phyloP scores from a whole-genome alignment of 2,329 filamentous ascomycete genomes.

The Fusarium siculi region DNA sequence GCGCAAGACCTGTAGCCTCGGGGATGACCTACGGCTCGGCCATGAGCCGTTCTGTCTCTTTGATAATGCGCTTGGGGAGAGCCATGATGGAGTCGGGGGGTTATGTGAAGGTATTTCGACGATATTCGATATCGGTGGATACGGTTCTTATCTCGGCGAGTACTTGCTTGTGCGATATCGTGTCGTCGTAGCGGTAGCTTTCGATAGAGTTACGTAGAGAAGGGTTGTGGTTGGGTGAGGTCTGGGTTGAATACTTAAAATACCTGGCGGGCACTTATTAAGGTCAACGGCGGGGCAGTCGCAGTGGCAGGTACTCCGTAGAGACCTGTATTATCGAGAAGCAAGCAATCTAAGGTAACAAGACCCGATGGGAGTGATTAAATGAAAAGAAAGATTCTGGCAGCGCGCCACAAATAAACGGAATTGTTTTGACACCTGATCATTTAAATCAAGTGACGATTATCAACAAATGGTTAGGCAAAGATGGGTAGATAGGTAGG shows the following conservation, averaged over 20 bases:
- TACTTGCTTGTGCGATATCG: neutral
- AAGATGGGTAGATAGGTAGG: neutral
- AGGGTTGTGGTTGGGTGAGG: slow-evolving; percentile 18
- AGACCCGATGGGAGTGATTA: neutral
- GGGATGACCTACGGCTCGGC: slow-evolving; percentile 82
- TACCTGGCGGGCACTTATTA: slow-evolving; percentile 23
- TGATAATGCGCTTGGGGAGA: slow-evolving; percentile 95
- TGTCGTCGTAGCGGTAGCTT: slow-evolving; percentile 1
- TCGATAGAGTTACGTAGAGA: slow-evolving; percentile 6
- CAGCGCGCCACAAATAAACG: neutral
- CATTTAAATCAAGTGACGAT: slow-evolving; percentile 5
- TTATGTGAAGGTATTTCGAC: neutral
- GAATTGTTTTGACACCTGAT: neutral
- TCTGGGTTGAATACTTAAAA: slow-evolving; percentile 19
- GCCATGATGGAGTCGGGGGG: slow-evolving; percentile 64
- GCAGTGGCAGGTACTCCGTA: neutral
- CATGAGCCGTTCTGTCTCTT: slow-evolving; percentile 97
- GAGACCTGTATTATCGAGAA: slow-evolving; percentile 4
- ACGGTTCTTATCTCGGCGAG: neutral
- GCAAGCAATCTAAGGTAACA: neutral
- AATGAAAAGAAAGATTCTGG: neutral
- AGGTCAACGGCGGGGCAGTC: slow-evolving; percentile 28
- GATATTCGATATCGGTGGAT: neutral
- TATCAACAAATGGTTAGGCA: neutral
- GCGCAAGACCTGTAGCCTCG: slow-evolving; percentile 4